Base-by-base conservation (phyloP, 2,329 filamentous ascomycete genomes). In the Claviceps cyperi region DNA sequence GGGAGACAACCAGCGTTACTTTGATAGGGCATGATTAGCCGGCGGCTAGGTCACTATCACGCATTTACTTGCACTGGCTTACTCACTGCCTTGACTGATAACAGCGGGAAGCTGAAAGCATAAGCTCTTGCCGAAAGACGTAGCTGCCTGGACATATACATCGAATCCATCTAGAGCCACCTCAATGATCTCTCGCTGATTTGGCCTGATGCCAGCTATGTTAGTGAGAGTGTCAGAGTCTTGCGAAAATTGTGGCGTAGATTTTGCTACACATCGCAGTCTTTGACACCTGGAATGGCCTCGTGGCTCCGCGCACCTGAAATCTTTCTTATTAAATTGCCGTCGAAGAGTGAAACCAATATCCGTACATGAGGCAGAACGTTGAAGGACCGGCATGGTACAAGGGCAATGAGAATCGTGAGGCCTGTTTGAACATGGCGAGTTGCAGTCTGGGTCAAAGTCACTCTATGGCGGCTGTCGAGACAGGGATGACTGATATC, bases 51-150 rank as follows among this genome's bases (percentile, higher is more conserved):
- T 35, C 14, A n/a, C 13, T 44, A 32, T 11, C 9, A 11, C 28
- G 4, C 4, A 32, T 28, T 17, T 35, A 3, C 15, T 43, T 24
- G 28, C 19, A 46, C 35, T 46, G 32, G 19, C 19, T 15, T n/a
- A 76, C 82, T 60, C 69, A 89, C 86, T 88, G 56, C 91, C 91
- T 64, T 83, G 80, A 59, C 91, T 84, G 51, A 95, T 82, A 35
- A 96, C 81, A 22, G 90, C 90, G 8, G 90, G 90, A 1, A 96
- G 74, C 64, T 96, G 90, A 62, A 91, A 96, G 69, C 91, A 96
- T 49, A 96, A 66, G 60, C 87, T 94, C 66, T 96, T 96, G 41
- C 90, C 91, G 64, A 96, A 96, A 9, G 84, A 87, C 3, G 86
- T 90, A 50, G 86, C 86, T 45, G 91, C 91, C 66, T 96, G 91